These are phyloP conservation scores for Cucurbita ficifolia DNA, from an alignment of 306 rosid genomes.

Conservation along the genomic window DNA sequence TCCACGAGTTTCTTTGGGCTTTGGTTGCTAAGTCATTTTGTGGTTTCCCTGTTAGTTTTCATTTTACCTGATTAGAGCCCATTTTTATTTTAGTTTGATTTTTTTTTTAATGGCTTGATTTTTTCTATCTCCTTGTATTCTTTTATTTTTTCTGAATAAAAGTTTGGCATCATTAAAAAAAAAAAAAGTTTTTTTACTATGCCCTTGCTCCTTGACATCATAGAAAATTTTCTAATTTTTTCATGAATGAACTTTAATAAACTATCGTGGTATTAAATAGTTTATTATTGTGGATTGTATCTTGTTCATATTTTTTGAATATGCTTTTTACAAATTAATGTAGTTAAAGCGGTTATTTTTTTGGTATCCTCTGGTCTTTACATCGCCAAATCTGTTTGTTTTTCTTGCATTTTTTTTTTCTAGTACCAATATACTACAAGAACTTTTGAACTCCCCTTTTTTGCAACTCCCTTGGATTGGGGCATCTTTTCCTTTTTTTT, in stretches of 20 bases:
- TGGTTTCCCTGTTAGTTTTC: neutral
- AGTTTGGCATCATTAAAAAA: neutral
- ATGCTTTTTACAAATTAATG: neutral
- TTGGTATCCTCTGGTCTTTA: neutral
- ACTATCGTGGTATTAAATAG: neutral
- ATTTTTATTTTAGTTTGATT: neutral
- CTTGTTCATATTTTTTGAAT: neutral
- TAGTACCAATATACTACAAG: conserved; percentile 2
- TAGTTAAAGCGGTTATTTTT: neutral
- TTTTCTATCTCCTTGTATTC: neutral
- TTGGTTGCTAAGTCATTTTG: neutral
- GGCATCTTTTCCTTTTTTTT: neutral
- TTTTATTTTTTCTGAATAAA: neutral
- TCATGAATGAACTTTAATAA: neutral
- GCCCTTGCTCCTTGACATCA: neutral
- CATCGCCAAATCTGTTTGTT: neutral
- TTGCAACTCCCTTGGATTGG: neutral
- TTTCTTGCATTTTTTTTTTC: neutral
- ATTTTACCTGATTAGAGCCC: neutral
- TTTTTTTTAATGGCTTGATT: neutral
- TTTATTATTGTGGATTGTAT: neutral
- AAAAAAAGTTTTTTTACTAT: neutral
- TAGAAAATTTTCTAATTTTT: neutral
- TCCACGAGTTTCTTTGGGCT: neutral
- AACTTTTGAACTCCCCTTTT: neutral